Base-by-base conservation (phyloP, 176 grass and related monocot genomes). In the Melocanna baccifera region DNA sequence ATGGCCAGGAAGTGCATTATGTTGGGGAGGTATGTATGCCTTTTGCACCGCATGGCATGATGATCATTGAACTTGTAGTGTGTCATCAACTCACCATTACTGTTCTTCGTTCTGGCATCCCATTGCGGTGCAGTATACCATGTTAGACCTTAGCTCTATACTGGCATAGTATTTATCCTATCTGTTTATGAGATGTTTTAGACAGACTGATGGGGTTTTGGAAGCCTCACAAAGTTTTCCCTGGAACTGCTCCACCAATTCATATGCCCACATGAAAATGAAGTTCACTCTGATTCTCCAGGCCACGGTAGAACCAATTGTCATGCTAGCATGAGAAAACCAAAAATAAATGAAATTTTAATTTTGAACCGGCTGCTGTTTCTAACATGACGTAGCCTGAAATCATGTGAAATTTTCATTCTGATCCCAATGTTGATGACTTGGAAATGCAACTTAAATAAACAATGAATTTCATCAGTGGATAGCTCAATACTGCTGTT, bases 1-100 rank as follows among this genome's bases (percentile, higher is more conserved):
- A 96, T 91, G 90, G 78, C 79, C 85, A 88, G 62, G 61, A 93
- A 48, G 89, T 83, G 66, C 75, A 90, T 81, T 99, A 90, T 91
- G 71, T 92, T 76, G 93, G 89, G 39, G 91, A 96, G 89, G 97
- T 99, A 91, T 48, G 87, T 73, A 53, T 52, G 62, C 50, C 69
- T 82, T 88, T 70, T 72, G 43, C 43, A 74, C 47, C 18, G 8
- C 26, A 4, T 82, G 28, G 64, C 41, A 20, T 28, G 42, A 70
- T 65, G 47, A 82, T 77, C 0, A 10, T 25, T 56, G 12, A 62
- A 53, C 6, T 29, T 77, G 52, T 30, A 43, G 67, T 67, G 72
- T 25, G 30, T 32, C 47, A 58, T 32, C 48, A 29, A 32, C 55
- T 78, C 41, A 82, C 12, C 25, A 67, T 42, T 25, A 58, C 34